Evolutionary conservation across 2,329 filamentous ascomycete species (phyloP).

Genomic region (Arthrobotrys entomopaga): DNA sequence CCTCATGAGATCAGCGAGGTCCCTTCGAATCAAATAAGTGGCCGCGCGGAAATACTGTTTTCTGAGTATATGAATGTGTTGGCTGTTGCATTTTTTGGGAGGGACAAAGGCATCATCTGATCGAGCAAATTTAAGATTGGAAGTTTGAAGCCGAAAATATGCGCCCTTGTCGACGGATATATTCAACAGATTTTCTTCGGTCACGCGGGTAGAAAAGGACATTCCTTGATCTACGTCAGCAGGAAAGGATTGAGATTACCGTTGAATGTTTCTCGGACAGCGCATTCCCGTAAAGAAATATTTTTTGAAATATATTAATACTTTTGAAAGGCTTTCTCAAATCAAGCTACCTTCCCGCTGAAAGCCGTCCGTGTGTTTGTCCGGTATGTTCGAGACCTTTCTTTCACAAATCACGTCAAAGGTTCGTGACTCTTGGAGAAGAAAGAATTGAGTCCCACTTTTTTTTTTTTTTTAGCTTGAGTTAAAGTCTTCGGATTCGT

Average conservation of each 20-base stretch:
- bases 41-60: neutral
- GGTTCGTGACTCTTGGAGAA: too few relatives aligned
- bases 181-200: constrained; percentile 17
- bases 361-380: too few relatives aligned
- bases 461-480: neutral
- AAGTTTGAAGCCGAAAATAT: constrained; percentile 41
- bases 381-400: too few relatives aligned
- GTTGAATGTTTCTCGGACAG: neutral
- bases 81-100: constrained; percentile 42
- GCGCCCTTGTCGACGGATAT: constrained; percentile 17
- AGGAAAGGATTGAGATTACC: constrained; percentile 19
- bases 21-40: neutral
- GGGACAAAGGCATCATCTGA: constrained; percentile 29
- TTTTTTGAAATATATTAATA: too few relatives aligned
- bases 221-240: constrained; percentile 34
- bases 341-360: too few relatives aligned
- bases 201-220: constrained; percentile 22
- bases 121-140: constrained; percentile 25
- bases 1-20: constrained; percentile 13
- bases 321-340: too few relatives aligned
- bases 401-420: too few relatives aligned
- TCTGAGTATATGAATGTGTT: constrained; percentile 13
- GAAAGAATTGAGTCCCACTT: too few relatives aligned
- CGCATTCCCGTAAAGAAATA: neutral
- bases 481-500: constrained; percentile 46